These are phyloP conservation scores for Saccharomyces pastorianus DNA, from an alignment of 1,139 yeast genomes.

Conservation along the genomic window DNA sequence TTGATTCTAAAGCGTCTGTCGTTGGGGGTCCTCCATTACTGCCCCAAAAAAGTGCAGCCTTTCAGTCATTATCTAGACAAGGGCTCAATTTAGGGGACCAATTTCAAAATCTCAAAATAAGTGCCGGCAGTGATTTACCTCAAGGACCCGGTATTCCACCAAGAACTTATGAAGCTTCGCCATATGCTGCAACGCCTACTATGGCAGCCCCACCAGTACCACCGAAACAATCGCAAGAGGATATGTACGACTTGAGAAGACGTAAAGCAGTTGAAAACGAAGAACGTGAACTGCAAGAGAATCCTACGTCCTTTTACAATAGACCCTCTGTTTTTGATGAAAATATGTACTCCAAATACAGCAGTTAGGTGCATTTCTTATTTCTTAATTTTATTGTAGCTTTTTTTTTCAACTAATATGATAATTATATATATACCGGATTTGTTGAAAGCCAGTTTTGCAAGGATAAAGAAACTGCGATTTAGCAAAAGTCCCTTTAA, in stretches of 20 bases:
- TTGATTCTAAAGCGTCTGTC: background rate
- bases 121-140: background rate
- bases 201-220: conserved; percentile 19
- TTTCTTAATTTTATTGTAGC: background rate
- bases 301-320: conserved; percentile 35
- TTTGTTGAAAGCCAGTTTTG: background rate
- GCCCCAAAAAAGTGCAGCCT: conserved; percentile 6
- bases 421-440: background rate
- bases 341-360: conserved; percentile 37
- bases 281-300: conserved; percentile 21
- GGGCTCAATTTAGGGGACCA: background rate
- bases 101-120: background rate
- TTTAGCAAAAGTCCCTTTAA: background rate
- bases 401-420: background rate
- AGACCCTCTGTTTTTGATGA: conserved; percentile 42
- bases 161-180: conserved; percentile 1
- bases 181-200: background rate
- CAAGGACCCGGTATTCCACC: conserved; percentile 3
- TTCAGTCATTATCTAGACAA: background rate
- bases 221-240: conserved; percentile 18
- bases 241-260: conserved; percentile 3
- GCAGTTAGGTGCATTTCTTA: conserved; percentile 9
- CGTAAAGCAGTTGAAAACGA: conserved; percentile 14
- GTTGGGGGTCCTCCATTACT: conserved; percentile 8
- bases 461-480: background rate